A percentile compares a stretch with the other conserved stretches of the same genome.
Conservation (phyloP, 331 rosid genomes). For the Stylosanthes scabra region DNA sequence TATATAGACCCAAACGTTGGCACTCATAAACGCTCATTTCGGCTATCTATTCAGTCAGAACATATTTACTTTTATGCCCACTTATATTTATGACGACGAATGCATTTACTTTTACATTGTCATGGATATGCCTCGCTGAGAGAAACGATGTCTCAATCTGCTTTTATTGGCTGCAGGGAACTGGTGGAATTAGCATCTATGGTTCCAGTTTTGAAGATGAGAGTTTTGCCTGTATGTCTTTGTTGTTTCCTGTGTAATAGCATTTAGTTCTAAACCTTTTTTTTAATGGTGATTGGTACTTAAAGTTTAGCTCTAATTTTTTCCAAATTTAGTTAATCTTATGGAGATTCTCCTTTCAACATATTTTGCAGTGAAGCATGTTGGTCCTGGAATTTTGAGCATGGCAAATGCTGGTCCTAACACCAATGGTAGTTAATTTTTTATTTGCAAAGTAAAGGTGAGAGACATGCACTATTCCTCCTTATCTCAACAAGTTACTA, state of each 20-base stretch:
- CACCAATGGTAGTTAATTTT: too few relatives aligned
- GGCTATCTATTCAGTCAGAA: too few relatives aligned
- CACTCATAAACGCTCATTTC: too few relatives aligned
- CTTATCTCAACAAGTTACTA: not conserved
- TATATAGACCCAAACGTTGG: too few relatives aligned
- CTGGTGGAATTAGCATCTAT: slow-evolving; percentile 89
- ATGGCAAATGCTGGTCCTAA: too few relatives aligned
- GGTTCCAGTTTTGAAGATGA: slow-evolving; percentile 83
- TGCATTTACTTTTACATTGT: slow-evolving; percentile 20
- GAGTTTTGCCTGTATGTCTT: slow-evolving; percentile 70
- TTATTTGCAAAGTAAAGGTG: not conserved
- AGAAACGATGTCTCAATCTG: slow-evolving; percentile 17
- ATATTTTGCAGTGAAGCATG: slow-evolving; percentile 70
- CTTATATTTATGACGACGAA: not conserved
- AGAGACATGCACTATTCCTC: slow-evolving; percentile 29
- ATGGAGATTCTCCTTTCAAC: slow-evolving; percentile 30
- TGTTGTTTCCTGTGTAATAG: slow-evolving; percentile 28
- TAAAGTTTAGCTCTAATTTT: slow-evolving; percentile 8
- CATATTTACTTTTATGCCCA: slow-evolving; percentile 17
- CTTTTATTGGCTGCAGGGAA: slow-evolving; percentile 71
- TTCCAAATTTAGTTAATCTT: slow-evolving; percentile 13
- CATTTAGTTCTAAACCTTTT: not conserved
- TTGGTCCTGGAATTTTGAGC: too few relatives aligned
- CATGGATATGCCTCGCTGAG: slow-evolving; percentile 11
- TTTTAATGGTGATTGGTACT: not conserved